Evolutionary conservation across 345 rosid species (phyloP).

Genomic region (Turnera subulata): DNA sequence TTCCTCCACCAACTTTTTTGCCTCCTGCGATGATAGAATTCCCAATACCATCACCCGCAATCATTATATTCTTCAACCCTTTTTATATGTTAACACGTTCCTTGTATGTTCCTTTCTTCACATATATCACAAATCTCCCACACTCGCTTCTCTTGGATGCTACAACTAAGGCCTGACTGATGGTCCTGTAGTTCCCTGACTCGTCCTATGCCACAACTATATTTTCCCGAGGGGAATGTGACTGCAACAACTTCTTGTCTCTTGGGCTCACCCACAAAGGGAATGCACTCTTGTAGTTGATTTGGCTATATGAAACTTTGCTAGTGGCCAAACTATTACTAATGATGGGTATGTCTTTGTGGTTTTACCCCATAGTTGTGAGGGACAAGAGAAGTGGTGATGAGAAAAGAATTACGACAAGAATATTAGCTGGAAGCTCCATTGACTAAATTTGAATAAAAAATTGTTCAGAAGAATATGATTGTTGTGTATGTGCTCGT

Average conservation of each 20-base stretch:
- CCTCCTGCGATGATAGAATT: constrained; percentile 45
- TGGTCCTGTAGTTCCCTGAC: constrained; percentile 31
- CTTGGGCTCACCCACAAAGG: not conserved
- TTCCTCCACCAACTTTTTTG: constrained; percentile 36
- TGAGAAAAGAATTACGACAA: constrained; percentile 22
- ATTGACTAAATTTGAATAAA: no score
- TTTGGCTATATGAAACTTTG: not conserved
- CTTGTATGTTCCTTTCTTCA: constrained; percentile 53
- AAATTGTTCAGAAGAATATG: no score
- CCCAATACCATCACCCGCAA: constrained; percentile 70
- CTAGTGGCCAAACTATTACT: not conserved
- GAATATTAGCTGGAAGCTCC: constrained; percentile 27
- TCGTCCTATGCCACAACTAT: constrained; percentile 40
- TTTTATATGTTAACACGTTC: constrained; percentile 49
- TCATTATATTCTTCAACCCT: constrained; percentile 44
- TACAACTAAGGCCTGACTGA: constrained; percentile 35
- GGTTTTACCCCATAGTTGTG: constrained; percentile 9
- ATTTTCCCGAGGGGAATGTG: constrained; percentile 17
- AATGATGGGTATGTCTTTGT: constrained; percentile 1
- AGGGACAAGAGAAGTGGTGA: constrained; percentile 24
- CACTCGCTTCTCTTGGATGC: constrained; percentile 23
- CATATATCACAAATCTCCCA: constrained; percentile 38
- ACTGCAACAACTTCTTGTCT: not conserved
- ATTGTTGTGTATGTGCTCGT: no score
- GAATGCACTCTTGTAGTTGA: not conserved